Evolutionary conservation across 2,329 filamentous ascomycete genomes (phyloP), one percentile per base, ranked within the genome.

Genomic region (Botrytis paeoniae): DNA sequence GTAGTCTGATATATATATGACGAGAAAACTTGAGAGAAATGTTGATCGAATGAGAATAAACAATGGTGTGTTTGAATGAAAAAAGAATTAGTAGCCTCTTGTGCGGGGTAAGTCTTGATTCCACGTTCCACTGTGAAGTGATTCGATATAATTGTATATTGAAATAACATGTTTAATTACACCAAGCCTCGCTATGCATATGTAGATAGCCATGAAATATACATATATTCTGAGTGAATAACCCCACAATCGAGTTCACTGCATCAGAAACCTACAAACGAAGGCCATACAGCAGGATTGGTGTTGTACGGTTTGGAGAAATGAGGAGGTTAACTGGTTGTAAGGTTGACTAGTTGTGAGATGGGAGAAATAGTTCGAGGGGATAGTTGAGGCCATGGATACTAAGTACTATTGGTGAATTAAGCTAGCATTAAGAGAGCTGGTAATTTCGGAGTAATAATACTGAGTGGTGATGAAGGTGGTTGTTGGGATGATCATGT

Each of bases 201-300:
- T 8, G 7, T 61, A 16, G 59, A n/a, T 62, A 25, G 60, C 12
- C 35, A n/a, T 14, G 25, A 4, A 9, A 41, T 41, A 41, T 7
- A n/a, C n/a, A 41, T 18, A 35, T 10, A 29, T 39, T 29, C 4
- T 41, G 8, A 18, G 35, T 62, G 12, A 8, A 41, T 62, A 6
- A n/a, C 4, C 9, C 22, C 35, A 9, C 7, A n/a, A 41, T n/a
- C 0, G 14, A 18, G 2, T 10, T 20, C 2, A 6, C 3, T 6
- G 25, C 16, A 8, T 29, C 6, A 2, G 8, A 41, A 41, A 20
- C 9, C 4, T 12, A 9, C 3, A 1, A 20, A 41, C 1, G 14
- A 62, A 29, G 22, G 22, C 2, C 25, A 29, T 41, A 25, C 37
- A n/a, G 18, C 16, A n/a, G 14, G 16, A 62, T 6, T 62, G 3